Conservation (phyloP, 2,329 filamentous ascomycete genomes). For the Myriosclerotinia scirpicola region DNA sequence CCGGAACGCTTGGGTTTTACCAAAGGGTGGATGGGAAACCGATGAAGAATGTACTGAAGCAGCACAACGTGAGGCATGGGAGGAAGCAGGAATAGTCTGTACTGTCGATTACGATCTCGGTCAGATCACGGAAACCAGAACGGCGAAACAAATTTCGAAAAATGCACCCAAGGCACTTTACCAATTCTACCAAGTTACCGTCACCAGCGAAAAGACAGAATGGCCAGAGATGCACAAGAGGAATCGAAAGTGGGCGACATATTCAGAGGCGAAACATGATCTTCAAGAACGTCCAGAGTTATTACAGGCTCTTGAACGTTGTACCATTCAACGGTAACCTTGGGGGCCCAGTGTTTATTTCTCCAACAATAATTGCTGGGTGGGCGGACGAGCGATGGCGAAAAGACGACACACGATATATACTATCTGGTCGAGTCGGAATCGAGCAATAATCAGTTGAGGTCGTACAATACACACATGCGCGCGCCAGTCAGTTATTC, state of each 20-base stretch:
- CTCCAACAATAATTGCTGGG: slow-evolving; percentile 25
- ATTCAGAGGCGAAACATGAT: slow-evolving; percentile 74
- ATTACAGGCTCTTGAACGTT: slow-evolving; percentile 78
- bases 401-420: not conserved
- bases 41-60: slow-evolving; percentile 87
- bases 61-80: slow-evolving; percentile 91
- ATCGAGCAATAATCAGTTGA: not conserved
- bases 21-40: slow-evolving; percentile 96
- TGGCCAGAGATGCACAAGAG: slow-evolving; percentile 97
- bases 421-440: slow-evolving; percentile 1
- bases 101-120: slow-evolving; percentile 83
- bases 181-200: slow-evolving; percentile 84
- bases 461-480: not conserved
- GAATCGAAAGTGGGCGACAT: slow-evolving; percentile 86
- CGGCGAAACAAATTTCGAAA: slow-evolving; percentile 71
- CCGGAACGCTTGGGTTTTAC: slow-evolving; percentile 91
- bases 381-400: slow-evolving; percentile 25
- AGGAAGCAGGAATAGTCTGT: slow-evolving; percentile 91
- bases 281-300: slow-evolving; percentile 81
- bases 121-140: slow-evolving; percentile 78
- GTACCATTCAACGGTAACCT: slow-evolving; percentile 45
- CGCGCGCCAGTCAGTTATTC: slow-evolving; percentile 13
- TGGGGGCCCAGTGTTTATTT: slow-evolving; percentile 43
- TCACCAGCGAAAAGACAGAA: slow-evolving; percentile 77
- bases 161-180: slow-evolving; percentile 64